These are phyloP conservation scores for Ceratobasidium sp. DNA, from an alignment of 1,284 basidiomycete species.

Conservation along the genomic window DNA sequence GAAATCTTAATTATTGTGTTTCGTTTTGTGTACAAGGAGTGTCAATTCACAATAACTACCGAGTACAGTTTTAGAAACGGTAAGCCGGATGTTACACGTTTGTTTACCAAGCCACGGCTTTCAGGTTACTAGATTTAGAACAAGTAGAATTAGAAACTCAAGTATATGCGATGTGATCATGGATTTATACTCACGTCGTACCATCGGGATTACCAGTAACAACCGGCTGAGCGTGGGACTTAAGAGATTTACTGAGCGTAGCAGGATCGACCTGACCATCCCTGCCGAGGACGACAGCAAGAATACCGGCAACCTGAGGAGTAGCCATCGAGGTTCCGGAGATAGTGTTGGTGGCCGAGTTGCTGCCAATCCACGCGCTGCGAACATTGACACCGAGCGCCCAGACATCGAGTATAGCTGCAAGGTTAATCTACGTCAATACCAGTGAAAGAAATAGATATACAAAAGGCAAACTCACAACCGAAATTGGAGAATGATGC, in stretches of 20 bases:
- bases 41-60: too few relatives aligned
- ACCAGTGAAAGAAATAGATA: background rate
- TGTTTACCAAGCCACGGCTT: conserved; percentile 19
- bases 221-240: conserved; percentile 23
- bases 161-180: conserved; percentile 50
- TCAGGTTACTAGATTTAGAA: conserved; percentile 5
- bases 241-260: conserved; percentile 7
- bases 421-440: background rate
- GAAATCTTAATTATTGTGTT: too few relatives aligned
- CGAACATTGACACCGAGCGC: conserved; percentile 56
- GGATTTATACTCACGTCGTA: conserved; percentile 60
- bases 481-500: conserved; percentile 91
- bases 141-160: background rate
- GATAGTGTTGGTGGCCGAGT: conserved; percentile 31
- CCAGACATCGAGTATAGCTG: conserved; percentile 46
- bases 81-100: too few relatives aligned
- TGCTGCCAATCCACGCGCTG: conserved; percentile 43
- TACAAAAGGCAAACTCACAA: conserved; percentile 46
- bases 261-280: conserved; percentile 24
- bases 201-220: conserved; percentile 43
- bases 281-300: conserved; percentile 36
- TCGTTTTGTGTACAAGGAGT: too few relatives aligned
- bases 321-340: conserved; percentile 43
- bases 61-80: too few relatives aligned
- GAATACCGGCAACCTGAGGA: conserved; percentile 36